Conservation (phyloP, 2,329 filamentous ascomycete species). For the Botryotinia calthae region DNA sequence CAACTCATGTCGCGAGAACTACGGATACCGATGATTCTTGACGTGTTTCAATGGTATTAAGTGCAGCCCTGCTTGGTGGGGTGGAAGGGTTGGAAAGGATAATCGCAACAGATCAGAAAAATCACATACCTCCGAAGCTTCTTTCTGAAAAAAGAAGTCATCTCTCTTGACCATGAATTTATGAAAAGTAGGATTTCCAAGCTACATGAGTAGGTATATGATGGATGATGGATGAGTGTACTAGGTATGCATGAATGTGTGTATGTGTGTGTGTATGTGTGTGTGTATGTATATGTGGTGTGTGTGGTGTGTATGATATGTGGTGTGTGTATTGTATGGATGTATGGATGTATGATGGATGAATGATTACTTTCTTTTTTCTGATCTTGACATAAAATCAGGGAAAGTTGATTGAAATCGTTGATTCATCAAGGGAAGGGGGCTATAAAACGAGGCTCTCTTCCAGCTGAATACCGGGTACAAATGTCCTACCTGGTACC, state of each 20-base stretch:
- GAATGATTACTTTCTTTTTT: background rate
- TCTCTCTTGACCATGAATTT: background rate
- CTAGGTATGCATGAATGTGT: background rate
- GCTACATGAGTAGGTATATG: background rate
- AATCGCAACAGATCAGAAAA: background rate
- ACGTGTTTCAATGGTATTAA: background rate
- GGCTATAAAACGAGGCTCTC: background rate
- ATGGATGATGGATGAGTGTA: background rate
- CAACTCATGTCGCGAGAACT: background rate
- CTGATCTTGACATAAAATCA: background rate
- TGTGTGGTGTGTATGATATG: background rate
- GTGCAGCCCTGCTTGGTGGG: conserved; percentile 9
- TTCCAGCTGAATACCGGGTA: background rate
- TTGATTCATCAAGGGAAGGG: background rate
- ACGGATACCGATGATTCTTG: background rate
- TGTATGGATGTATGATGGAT: background rate
- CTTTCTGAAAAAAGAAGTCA: conserved; percentile 16
- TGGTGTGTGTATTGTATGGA: too few relatives aligned
- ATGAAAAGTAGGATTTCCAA: background rate
- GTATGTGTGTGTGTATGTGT: background rate
- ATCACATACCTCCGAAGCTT: conserved; percentile 13
- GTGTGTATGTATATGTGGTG: too few relatives aligned
- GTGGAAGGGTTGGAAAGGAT: background rate
- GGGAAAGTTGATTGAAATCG: background rate
- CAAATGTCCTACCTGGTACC: background rate